Percentiles rank a stretch among this genome's conserved stretches.
These are phyloP conservation scores for Cladosporium velox DNA, from an alignment of 2,329 filamentous ascomycete genomes.

Conservation along the genomic window DNA sequence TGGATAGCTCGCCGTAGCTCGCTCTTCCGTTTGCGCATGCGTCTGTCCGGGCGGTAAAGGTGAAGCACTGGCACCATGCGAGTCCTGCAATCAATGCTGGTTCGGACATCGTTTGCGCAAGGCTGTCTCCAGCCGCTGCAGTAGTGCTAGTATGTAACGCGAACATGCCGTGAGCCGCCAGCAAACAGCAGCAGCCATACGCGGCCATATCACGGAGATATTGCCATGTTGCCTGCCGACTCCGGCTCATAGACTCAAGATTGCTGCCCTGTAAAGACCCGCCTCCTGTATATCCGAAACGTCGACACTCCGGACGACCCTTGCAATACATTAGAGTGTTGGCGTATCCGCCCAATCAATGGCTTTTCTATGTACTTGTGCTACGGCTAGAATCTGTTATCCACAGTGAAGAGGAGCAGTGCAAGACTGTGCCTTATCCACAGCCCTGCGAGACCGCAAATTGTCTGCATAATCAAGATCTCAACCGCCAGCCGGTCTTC, in stretches of 20 bases:
- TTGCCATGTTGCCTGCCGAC: not conserved
- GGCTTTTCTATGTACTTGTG: conserved; percentile 13
- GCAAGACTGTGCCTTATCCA: conserved; percentile 85
- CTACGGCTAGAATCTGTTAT: conserved; percentile 60
- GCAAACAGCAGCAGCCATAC: not conserved
- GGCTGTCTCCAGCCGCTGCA: not conserved
- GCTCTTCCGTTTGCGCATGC: not conserved
- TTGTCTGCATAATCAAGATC: conserved; percentile 75
- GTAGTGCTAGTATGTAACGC: not conserved
- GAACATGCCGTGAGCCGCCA: not conserved
- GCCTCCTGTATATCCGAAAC: conserved; percentile 10
- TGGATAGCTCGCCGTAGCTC: not conserved
- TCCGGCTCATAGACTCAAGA: not conserved
- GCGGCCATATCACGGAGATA: not conserved
- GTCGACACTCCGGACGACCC: not conserved
- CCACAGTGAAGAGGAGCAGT: conserved; percentile 82
- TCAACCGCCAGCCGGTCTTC: conserved; percentile 82
- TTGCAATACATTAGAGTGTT: not conserved
- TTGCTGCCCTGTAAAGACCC: conserved; percentile 2
- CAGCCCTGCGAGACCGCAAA: conserved; percentile 76
- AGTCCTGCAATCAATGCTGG: not conserved
- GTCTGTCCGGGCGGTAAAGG: not conserved
- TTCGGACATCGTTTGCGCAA: conserved; percentile 5
- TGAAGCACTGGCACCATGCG: not conserved
- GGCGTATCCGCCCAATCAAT: conserved; percentile 9